Evolutionary conservation across 768 basidiomycete species (phyloP).

Genomic region (Xanthoconium stramineum): DNA sequence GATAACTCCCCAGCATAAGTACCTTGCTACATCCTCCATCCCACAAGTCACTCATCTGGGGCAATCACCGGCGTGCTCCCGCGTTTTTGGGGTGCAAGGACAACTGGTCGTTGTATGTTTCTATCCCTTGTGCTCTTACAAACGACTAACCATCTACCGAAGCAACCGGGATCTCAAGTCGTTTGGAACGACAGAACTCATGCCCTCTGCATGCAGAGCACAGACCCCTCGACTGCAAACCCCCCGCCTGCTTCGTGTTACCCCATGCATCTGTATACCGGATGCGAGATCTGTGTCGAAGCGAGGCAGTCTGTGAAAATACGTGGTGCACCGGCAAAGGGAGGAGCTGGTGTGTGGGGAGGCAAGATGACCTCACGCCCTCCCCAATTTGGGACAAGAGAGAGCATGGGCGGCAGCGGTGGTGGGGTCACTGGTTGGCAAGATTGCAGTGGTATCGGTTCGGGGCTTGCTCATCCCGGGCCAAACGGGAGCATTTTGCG

Average conservation of each 20-base stretch:
- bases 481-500: slow-evolving; percentile 57
- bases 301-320: slow-evolving; percentile 39
- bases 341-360: slow-evolving; percentile 25
- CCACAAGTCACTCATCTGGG: slow-evolving; percentile 18
- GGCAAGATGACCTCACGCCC: slow-evolving; percentile 24
- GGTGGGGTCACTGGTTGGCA: slow-evolving; percentile 70
- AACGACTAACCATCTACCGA: not conserved
- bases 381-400: slow-evolving; percentile 16
- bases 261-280: slow-evolving; percentile 68
- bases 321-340: slow-evolving; percentile 25
- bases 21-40: slow-evolving; percentile 25
- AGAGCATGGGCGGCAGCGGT: slow-evolving; percentile 29
- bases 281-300: slow-evolving; percentile 76
- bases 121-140: not conserved
- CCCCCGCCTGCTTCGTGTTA: slow-evolving; percentile 64
- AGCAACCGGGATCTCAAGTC: slow-evolving; percentile 21
- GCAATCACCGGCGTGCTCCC: slow-evolving; percentile 21
- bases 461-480: slow-evolving; percentile 59
- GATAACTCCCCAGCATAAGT: slow-evolving; percentile 19
- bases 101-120: slow-evolving; percentile 2
- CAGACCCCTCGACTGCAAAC: slow-evolving; percentile 59
- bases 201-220: slow-evolving; percentile 56
- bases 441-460: slow-evolving; percentile 71
- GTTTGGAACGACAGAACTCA: slow-evolving; percentile 40
- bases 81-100: not conserved